These are phyloP conservation scores for Collybiopsis confluens DNA, from an alignment of 768 basidiomycete genomes.

Conservation along the genomic window DNA sequence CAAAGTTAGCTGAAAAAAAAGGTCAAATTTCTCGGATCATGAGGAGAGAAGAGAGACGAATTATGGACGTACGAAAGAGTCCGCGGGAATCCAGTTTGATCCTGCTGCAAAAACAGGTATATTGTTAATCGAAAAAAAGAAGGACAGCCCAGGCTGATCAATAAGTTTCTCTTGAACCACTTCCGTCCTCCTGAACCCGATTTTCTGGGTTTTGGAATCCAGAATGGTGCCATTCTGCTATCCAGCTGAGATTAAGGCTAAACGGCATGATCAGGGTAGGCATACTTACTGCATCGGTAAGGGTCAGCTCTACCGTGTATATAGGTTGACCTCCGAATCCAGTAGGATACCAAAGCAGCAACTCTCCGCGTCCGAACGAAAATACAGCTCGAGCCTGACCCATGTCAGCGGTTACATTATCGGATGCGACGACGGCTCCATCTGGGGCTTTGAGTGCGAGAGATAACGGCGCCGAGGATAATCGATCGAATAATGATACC, in stretches of 20 bases:
- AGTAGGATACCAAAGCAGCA: conserved; percentile 84
- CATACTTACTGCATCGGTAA: conserved; percentile 50
- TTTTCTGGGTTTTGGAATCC: conserved; percentile 50
- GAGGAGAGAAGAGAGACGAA: too few species aligned
- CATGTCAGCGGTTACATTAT: conserved; percentile 27
- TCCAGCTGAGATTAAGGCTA: not conserved
- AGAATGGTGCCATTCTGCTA: conserved; percentile 45
- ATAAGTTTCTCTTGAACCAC: conserved; percentile 78
- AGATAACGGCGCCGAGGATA: conserved; percentile 34
- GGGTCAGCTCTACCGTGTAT: conserved; percentile 55
- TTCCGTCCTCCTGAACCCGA: conserved; percentile 76
- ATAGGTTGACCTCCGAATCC: conserved; percentile 79
- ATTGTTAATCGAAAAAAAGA: conserved; percentile 91
- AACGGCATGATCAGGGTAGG: not conserved
- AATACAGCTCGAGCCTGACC: conserved; percentile 39
- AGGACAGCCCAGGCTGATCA: conserved; percentile 75
- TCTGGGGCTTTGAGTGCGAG: conserved; percentile 46
- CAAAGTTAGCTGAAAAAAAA: conserved; percentile 43
- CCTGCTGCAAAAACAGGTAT: conserved; percentile 85
- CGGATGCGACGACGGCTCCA: conserved; percentile 41
- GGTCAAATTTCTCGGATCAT: too few species aligned
- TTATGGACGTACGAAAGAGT: conserved; percentile 59
- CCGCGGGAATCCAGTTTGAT: conserved; percentile 93
- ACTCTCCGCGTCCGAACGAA: conserved; percentile 46
- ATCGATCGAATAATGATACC: conserved; percentile 37